Base-by-base conservation (phyloP, 768 basidiomycete species). In the Auricularia auricula-judae region DNA sequence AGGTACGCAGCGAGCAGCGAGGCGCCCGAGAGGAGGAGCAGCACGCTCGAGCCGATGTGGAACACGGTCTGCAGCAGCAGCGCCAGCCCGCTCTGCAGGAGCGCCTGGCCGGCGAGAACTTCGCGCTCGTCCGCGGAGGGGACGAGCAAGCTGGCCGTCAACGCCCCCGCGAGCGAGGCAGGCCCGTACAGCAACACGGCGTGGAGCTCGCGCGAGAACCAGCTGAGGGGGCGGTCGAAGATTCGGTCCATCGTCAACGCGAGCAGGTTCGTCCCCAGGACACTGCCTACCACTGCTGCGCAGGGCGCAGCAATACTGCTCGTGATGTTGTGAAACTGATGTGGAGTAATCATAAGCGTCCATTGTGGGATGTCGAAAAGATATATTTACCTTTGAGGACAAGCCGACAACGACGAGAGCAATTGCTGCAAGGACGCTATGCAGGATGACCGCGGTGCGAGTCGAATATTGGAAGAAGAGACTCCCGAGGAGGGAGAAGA, bases 121-220 rank as follows among this genome's bases (percentile, higher is more conserved):
- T 83, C 82, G 39, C 80, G 82, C 72, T 97, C 94, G 21, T 75
- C 81, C 72, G 63, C 78, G 74, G 58, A 82, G 78, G 47, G 86
- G 23, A 68, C 67, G 54, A 86, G 69, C 61, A 85, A 75, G 72
- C 8, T 35, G 16, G 23, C 29, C 0, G 23, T 59, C 4, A 59
- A 14, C 21, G 56, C 56, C 2, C 56, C 56, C 4, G 89, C 75
- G 14, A 92, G 70, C 0, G 86, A 84, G 2, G 90, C 81, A 14
- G 91, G 89, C 2, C 81, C 89, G 70, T 91, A 98, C 23, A 97
- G 74, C 8, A 95, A 67, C 1, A 82, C 80, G 11, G 83, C 76
- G 10, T 81, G 80, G 68, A 86, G 81, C 66, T 91, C 90, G 51
- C 79, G 82, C 16, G 82, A 78, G 74, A 91, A 97, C 94, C 94